Base-by-base conservation (phyloP, 208 protist genomes). In the Leishmania guyanensis region DNA sequence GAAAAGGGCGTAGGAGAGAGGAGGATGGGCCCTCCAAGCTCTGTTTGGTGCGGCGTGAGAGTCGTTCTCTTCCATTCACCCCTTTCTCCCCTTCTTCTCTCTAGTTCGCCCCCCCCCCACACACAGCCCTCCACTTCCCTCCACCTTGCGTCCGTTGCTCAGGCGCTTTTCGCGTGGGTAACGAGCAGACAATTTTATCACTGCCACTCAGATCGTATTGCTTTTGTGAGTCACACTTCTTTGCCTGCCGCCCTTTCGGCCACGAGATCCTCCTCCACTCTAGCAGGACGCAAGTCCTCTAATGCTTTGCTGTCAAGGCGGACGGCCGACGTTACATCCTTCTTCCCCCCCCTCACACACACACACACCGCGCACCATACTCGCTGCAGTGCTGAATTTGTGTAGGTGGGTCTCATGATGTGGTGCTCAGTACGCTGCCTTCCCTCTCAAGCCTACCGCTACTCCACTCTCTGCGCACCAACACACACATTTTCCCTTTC, bases 181-280 rank as follows among this genome's bases (percentile, higher is more conserved):
- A 71, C 66, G 12, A 51, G 12, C 43, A 43, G 22, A 71, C 53
- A 12, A 77, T 86, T 33, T 79, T 22, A 81, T 46, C 14, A 39
- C 46, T 71, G 66, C 20, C 39, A 71, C 66, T 4, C 2, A 26
- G 66, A 43, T 26, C 5, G 16, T 71, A 29, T 71, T 46, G 16
- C 22, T 20, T 51, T 26, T 71, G 10, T 48, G 36, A 46, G 3
- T 14, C 20, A 26, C 22, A 43, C n/a, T 51, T 71, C 39, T 71
- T 26, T 50, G 0, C 66, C 22, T 16, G 20, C 22, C 10, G 1
- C 39, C 65, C 20, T 43, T 43, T 43, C 10, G 53, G 53, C 53
- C 53, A 20, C 17, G 53, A 22, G 53, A 56, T 56, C 53, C 29
- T 56, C 53, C 29, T 66, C 62, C 29, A 16, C 62, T 36, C n/a